Evolutionary conservation across 768 basidiomycete species (phyloP).

Genomic region (Phlegmacium glaucopus): DNA sequence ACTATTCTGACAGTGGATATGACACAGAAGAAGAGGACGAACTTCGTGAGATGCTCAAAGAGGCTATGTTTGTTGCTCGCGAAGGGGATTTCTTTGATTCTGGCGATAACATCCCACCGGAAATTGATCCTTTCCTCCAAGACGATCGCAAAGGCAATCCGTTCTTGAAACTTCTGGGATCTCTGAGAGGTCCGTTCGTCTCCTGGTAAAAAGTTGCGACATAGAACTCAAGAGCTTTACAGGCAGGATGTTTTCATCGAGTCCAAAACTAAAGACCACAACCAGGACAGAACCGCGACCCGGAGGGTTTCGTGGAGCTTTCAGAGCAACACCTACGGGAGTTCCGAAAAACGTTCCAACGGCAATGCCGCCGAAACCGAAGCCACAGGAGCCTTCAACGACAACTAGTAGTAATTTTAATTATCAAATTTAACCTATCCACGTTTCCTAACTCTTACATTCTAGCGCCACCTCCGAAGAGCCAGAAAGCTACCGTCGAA

Average conservation of each 20-base stretch:
- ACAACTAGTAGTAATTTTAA: too few species aligned
- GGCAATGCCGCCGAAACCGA: conserved; percentile 20
- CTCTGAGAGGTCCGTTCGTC: conserved; percentile 55
- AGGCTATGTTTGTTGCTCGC: conserved; percentile 71
- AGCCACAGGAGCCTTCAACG: too few species aligned
- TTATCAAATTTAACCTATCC: not conserved
- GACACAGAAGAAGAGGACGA: conserved; percentile 70
- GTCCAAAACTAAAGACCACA: conserved; percentile 36
- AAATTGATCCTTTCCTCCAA: conserved; percentile 42
- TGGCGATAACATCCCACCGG: conserved; percentile 27
- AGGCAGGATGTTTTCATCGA: conserved; percentile 65
- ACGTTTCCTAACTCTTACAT: not conserved
- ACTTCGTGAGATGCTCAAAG: conserved; percentile 54
- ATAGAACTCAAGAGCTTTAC: conserved; percentile 1
- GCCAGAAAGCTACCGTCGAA: conserved; percentile 55
- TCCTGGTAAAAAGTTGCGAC: not conserved
- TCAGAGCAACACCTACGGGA: conserved; percentile 25
- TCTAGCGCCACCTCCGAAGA: conserved; percentile 20
- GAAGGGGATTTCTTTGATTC: conserved; percentile 59
- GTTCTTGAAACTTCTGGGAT: conserved; percentile 73
- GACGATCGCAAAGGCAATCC: conserved; percentile 68
- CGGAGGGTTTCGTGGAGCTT: conserved; percentile 18
- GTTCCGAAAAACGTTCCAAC: conserved; percentile 24
- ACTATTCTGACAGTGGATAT: conserved; percentile 31
- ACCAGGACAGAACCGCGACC: conserved; percentile 23